Evolutionary conservation across 768 basidiomycete genomes (phyloP).

Genomic region (Mycena latifolia): DNA sequence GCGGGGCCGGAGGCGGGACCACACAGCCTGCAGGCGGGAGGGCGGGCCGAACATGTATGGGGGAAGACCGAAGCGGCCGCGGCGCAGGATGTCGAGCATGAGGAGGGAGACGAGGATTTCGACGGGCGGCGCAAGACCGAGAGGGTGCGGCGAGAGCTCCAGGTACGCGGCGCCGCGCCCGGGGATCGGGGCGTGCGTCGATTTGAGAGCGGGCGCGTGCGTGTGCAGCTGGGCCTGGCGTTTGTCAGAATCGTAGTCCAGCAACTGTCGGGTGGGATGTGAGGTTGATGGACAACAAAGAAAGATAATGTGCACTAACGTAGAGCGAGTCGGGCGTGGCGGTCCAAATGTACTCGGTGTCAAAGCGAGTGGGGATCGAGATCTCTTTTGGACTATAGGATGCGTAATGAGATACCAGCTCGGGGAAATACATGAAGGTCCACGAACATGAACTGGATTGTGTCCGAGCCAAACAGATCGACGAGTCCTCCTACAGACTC

Average conservation of each 20-base stretch:
- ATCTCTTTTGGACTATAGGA: slow-evolving; percentile 65
- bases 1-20: slow-evolving; percentile 21
- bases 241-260: slow-evolving; percentile 64
- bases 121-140: slow-evolving; percentile 21
- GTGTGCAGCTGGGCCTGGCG: slow-evolving; percentile 48
- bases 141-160: slow-evolving; percentile 27
- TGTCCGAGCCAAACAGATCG: slow-evolving; percentile 69
- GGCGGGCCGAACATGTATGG: slow-evolving; percentile 58
- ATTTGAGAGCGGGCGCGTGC: slow-evolving; percentile 61
- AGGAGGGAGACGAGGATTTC: slow-evolving; percentile 62
- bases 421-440: not conserved
- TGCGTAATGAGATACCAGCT: slow-evolving; percentile 5
- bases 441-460: slow-evolving; percentile 66
- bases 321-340: slow-evolving; percentile 66
- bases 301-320: slow-evolving; percentile 47
- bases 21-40: slow-evolving; percentile 21
- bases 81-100: slow-evolving; percentile 73
- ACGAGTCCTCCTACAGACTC: slow-evolving; percentile 65
- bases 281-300: slow-evolving; percentile 5
- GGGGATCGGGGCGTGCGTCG: slow-evolving; percentile 47
- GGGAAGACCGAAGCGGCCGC: slow-evolving; percentile 66
- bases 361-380: slow-evolving; percentile 73
- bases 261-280: slow-evolving; percentile 51
- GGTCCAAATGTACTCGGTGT: slow-evolving; percentile 71
- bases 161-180: slow-evolving; percentile 25